These are phyloP conservation scores for Pleurotus djamor DNA, from an alignment of 768 basidiomycete genomes.

Conservation along the genomic window DNA sequence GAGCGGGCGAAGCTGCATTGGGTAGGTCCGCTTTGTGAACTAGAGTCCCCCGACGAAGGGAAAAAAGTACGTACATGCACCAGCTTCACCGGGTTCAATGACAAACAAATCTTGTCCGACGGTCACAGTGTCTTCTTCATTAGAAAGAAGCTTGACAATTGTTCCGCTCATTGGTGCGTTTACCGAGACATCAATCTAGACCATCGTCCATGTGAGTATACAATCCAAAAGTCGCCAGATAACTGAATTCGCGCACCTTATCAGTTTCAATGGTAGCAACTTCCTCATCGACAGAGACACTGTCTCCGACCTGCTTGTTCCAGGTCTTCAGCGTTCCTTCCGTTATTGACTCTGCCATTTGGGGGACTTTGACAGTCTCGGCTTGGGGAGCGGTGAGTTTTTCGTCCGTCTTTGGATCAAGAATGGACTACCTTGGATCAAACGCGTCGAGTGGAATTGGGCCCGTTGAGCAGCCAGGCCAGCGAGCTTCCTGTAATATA, in stretches of 20 bases:
- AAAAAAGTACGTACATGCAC: constrained; percentile 36
- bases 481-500: constrained; percentile 38
- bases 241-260: constrained; percentile 59
- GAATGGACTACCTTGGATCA: constrained; percentile 60
- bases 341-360: constrained; percentile 98
- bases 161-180: constrained; percentile 89
- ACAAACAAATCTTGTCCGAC: constrained; percentile 95
- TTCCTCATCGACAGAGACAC: constrained; percentile 90
- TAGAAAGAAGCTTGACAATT: constrained; percentile 82
- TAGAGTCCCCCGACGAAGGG: not conserved
- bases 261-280: constrained; percentile 98
- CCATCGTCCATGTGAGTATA: constrained; percentile 5
- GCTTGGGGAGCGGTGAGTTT: constrained; percentile 33
- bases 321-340: constrained; percentile 96
- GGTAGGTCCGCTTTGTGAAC: not conserved
- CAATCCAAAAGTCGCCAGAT: not conserved
- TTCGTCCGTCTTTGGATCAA: not conserved
- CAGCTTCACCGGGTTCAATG: constrained; percentile 79
- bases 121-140: constrained; percentile 91
- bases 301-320: constrained; percentile 92
- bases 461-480: constrained; percentile 47
- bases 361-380: constrained; percentile 91
- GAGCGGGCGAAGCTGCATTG: constrained; percentile 28
- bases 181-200: constrained; percentile 94
- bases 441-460: constrained; percentile 67